Percentiles rank a stretch among this genome's conserved stretches.
phyloP scores from a whole-genome alignment of 306 rosid genomes.

The Rubus parviflorus region DNA sequence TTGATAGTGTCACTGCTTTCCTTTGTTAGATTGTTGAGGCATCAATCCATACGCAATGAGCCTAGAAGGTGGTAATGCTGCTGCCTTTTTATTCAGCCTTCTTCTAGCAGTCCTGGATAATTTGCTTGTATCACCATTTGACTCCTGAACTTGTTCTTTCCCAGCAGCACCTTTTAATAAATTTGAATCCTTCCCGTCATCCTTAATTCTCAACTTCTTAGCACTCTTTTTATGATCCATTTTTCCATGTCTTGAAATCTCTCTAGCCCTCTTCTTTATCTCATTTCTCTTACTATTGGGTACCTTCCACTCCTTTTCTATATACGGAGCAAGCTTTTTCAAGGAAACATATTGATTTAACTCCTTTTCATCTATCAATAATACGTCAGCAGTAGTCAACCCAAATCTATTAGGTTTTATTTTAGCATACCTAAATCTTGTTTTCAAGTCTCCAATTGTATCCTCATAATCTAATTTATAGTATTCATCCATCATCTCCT shows the following conservation, averaged over 20 bases:
- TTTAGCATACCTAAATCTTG: slow-evolving; percentile 89
- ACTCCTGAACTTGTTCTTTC: slow-evolving; percentile 34
- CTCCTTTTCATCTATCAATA: slow-evolving; percentile 70
- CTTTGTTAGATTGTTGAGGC: slow-evolving; percentile 46
- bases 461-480: slow-evolving; percentile 86
- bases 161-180: slow-evolving; percentile 27
- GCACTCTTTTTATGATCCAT: slow-evolving; percentile 28
- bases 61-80: slow-evolving; percentile 44
- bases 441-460: slow-evolving; percentile 83
- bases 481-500: slow-evolving; percentile 87
- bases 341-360: slow-evolving; percentile 74
- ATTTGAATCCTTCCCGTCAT: slow-evolving; percentile 33
- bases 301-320: slow-evolving; percentile 76
- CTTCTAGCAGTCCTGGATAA: slow-evolving; percentile 69
- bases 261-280: slow-evolving; percentile 63
- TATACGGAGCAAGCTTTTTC: slow-evolving; percentile 83
- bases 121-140: slow-evolving; percentile 30
- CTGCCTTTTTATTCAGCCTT: slow-evolving; percentile 23
- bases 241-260: slow-evolving; percentile 41
- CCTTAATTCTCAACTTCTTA: slow-evolving; percentile 37
- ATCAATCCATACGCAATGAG: slow-evolving; percentile 51
- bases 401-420: slow-evolving; percentile 69
- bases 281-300: slow-evolving; percentile 53
- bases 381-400: slow-evolving; percentile 51
- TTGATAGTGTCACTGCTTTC: slow-evolving; percentile 37